Base-by-base conservation (phyloP, 1,139 yeast genomes). In the Kodamaea arcana region DNA sequence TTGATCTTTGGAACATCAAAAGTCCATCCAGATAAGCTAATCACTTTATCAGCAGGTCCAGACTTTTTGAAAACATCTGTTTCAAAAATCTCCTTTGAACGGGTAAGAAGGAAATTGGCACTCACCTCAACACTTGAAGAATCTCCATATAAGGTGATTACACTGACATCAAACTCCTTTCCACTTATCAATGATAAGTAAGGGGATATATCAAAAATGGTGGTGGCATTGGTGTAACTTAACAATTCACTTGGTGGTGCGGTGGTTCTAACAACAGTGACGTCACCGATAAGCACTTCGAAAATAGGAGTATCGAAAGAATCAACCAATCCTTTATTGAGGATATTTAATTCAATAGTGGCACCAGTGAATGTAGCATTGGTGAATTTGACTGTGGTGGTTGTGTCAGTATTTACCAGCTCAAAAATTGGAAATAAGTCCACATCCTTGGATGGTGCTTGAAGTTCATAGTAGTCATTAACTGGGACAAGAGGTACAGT, bases 1-100 rank as follows among this genome's bases (percentile, higher is more conserved):
- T 30, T 6, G 20, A 39, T 22, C 10, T 20, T 14, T 3, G 40
- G 42, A n/a, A 39, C 11, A 3, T 13, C 15, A 15, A 27, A 23
- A n/a, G 37, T 18, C 40, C 40, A 37, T 11, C 33, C 34, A 11
- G 33, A n/a, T 15, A 34, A 34, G 3, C 28, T 25, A 26, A 34
- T n/a, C 7, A 34, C 16, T 6, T 23, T 30, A 23, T 27, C 20
- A 3, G 35, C 25, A 13, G 24, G 29, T 8, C 12, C 26, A n/a
- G 12, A 8, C 11, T 24, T 24, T 13, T 24, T 24, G 15, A 24
- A 24, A 5, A 34, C 12, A 4, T 24, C 13, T n/a, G 31, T 17
- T 18, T 29, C n/a, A 23, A 29, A 29, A 13, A 33, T 15, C 12
- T 33, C 35, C 4, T 7, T 12, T 4, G 18, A 17, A 4, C 16